Percentiles rank a stretch among this genome's conserved stretches.
phyloP scores from a whole-genome alignment of 495 filamentous ascomycete genomes.

The Parachaetomium inaequale region DNA sequence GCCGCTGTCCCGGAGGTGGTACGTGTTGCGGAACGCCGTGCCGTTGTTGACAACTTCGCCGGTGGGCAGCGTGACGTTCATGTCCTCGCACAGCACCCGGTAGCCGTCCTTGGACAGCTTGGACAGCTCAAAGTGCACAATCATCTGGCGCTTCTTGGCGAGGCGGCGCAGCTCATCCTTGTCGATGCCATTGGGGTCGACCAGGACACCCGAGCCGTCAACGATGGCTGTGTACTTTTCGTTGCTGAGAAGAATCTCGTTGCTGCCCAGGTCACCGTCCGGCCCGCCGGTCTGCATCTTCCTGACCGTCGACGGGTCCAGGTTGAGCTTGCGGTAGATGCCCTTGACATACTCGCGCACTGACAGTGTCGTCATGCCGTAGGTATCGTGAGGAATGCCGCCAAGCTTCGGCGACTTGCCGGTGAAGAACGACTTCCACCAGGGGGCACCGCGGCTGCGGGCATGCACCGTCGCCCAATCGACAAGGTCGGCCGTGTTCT shows the following conservation, averaged over 20 bases:
- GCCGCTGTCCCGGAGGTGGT: slow-evolving; percentile 75
- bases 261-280: slow-evolving; percentile 94
- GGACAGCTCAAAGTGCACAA: slow-evolving; percentile 76
- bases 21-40: slow-evolving; percentile 93
- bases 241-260: slow-evolving; percentile 92
- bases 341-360: slow-evolving; percentile 93
- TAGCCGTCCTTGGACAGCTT: slow-evolving; percentile 88
- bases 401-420: slow-evolving; percentile 94
- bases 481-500: slow-evolving; percentile 96
- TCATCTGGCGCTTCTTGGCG: slow-evolving; percentile 84
- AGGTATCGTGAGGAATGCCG: slow-evolving; percentile 91
- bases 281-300: slow-evolving; percentile 98
- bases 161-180: slow-evolving; percentile 77
- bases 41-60: slow-evolving; percentile 89
- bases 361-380: slow-evolving; percentile 97
- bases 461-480: slow-evolving; percentile 98
- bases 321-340: slow-evolving; percentile 90
- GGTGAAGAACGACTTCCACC: slow-evolving; percentile 99
- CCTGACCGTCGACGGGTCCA: slow-evolving; percentile 74
- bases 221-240: slow-evolving; percentile 93
- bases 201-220: slow-evolving; percentile 90
- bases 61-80: slow-evolving; percentile 74
- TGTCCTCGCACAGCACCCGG: slow-evolving; percentile 89
- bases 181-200: slow-evolving; percentile 86
- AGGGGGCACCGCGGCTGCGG: slow-evolving; percentile 78